phyloP scores from a whole-genome alignment of 2,329 filamentous ascomycete species.

The Colletotrichum kahawae region DNA sequence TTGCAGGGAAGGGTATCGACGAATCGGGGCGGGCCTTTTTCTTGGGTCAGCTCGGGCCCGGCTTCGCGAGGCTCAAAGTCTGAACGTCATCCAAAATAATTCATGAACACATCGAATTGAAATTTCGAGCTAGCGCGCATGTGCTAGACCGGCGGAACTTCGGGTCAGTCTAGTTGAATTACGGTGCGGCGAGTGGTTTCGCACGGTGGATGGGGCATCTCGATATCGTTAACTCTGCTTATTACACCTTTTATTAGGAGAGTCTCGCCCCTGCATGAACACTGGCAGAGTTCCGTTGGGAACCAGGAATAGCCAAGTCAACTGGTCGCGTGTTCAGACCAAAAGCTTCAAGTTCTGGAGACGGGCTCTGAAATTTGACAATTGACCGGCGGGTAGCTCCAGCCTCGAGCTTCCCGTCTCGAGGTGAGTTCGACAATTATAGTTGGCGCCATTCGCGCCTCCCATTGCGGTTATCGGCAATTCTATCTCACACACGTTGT shows the following conservation, averaged over 20 bases:
- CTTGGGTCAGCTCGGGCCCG: not conserved
- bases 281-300: not conserved
- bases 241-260: not conserved
- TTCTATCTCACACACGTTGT: not conserved
- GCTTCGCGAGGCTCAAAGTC: slow-evolving; percentile 2
- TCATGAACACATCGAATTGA: slow-evolving; percentile 23
- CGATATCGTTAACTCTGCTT: not conserved
- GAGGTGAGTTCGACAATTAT: not conserved
- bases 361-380: not conserved
- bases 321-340: not conserved
- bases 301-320: not conserved
- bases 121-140: slow-evolving; percentile 15
- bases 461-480: not conserved
- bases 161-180: not conserved
- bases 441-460: not conserved
- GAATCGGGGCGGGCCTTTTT: not conserved
- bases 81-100: slow-evolving; percentile 26
- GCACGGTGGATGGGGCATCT: not conserved
- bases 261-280: not conserved
- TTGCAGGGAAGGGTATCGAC: not conserved
- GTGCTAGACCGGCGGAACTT: slow-evolving; percentile 16
- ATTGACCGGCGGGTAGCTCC: not conserved
- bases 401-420: not conserved
- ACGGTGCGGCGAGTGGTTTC: not conserved
- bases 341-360: not conserved